Evolutionary conservation across 2,329 filamentous ascomycete genomes (phyloP).

Genomic region (Stagonosporopsis cucurbitacearum): DNA sequence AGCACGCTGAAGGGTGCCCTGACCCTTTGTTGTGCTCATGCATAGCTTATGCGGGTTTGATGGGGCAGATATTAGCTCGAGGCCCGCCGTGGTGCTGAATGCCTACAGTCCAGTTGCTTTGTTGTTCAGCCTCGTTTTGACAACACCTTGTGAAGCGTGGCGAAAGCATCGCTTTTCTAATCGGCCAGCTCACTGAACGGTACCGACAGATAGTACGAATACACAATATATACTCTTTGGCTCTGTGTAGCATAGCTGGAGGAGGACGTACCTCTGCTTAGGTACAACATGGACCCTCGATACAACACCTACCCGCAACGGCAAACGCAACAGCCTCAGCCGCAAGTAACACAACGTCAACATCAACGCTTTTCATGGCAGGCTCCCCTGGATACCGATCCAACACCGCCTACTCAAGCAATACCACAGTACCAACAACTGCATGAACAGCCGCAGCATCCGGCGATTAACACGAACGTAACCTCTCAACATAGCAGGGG

Average conservation of each 20-base stretch:
- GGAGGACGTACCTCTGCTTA: neutral
- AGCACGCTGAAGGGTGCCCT: conserved; percentile 20
- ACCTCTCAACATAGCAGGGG: conserved; percentile 30
- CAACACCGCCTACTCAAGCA: neutral
- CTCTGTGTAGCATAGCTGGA: neutral
- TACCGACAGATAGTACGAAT: neutral
- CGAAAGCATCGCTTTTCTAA: neutral
- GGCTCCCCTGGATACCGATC: conserved; percentile 10
- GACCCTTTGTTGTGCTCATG: conserved; percentile 32
- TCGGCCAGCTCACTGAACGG: neutral
- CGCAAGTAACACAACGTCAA: conserved; percentile 19
- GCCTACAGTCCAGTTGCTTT: conserved; percentile 13
- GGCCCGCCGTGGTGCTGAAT: conserved; percentile 21
- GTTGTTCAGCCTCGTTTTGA: conserved; percentile 6
- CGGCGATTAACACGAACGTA: conserved; percentile 5
- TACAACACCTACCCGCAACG: conserved; percentile 24
- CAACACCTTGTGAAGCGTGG: conserved; percentile 1
- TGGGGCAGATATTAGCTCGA: conserved; percentile 36
- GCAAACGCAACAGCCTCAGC: conserved; percentile 24
- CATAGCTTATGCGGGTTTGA: conserved; percentile 34
- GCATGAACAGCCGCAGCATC: conserved; percentile 5
- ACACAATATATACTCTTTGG: neutral
- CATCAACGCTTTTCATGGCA: conserved; percentile 23
- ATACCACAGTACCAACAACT: conserved; percentile 9
- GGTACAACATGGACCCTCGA: conserved; percentile 32